Base-by-base conservation (phyloP, 2,329 filamentous ascomycete species). In the Pseudocercospora ulei region DNA sequence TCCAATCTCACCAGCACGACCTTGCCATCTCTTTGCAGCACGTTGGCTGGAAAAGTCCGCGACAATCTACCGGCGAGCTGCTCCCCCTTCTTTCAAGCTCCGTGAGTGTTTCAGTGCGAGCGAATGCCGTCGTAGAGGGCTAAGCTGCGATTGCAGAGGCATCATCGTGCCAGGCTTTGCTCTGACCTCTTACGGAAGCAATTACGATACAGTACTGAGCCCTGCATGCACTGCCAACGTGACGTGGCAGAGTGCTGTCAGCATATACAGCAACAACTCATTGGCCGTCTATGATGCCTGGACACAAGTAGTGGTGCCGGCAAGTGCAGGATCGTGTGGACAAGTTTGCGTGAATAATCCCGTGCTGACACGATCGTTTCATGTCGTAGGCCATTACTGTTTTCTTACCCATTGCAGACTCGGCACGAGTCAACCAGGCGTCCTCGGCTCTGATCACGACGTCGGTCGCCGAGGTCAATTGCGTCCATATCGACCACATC, bases 1-100 rank as follows among this genome's bases (percentile, higher is more conserved):
- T 30, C 18, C 37, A 44, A 44, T 22, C 37, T 44, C 5, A 44
- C 41, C 12, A 40, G 35, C 7, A 40, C 41, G 9, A 24, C 30
- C 5, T 31, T 44, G 2, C 41, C 41, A 22, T 19, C 24, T 11
- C 16, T 44, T 4, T 44, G 41, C 33, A 30, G 37, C 14, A 36
- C 25, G 4, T 26, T 40, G 8, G 37, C 37, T 12, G 25, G 22
- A 2, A 22, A 24, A 12, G 18, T 44, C 7, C 13, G 11, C 4
- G 16, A 35, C n/a, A 40, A 44, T 31, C 28, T 44, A 13, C 37
- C 41, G 3, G 14, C 9, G 8, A 31, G 35, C 14, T 44, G 41
- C 38, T 40, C 41, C 1, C 37, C 35, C 31, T 44, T 40, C 41
- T 40, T 44, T 22, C 30, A 44, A n/a, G n/a, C n/a, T n/a, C n/a